Conservation (phyloP, 441 rosid species). For the Eutrema salsugineum region DNA sequence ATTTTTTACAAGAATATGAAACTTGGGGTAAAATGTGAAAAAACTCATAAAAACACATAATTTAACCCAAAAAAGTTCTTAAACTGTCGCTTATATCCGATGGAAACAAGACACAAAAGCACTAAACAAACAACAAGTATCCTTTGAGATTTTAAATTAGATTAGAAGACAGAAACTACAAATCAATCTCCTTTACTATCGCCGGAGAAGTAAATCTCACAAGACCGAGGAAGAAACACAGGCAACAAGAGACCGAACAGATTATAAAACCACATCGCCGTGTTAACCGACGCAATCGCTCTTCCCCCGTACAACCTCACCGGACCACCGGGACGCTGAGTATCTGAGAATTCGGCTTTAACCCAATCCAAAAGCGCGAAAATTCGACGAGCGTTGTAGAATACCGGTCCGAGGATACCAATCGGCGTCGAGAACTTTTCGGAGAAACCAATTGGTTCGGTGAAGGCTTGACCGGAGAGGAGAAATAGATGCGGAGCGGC, state of each 20-base stretch:
- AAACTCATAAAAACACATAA: too few relatives aligned
- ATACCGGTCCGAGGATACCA: slow-evolving; percentile 71
- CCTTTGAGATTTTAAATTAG: background rate
- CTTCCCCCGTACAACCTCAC: slow-evolving; percentile 58
- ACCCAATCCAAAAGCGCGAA: slow-evolving; percentile 68
- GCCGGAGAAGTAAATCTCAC: slow-evolving; percentile 55
- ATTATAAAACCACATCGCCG: slow-evolving; percentile 77
- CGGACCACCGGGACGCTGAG: slow-evolving; percentile 27
- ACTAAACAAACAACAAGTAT: background rate
- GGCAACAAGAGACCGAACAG: slow-evolving; percentile 82
- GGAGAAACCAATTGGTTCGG: slow-evolving; percentile 70
- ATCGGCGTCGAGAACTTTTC: slow-evolving; percentile 56
- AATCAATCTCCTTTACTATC: slow-evolving; percentile 28
- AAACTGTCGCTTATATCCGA: background rate
- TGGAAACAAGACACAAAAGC: background rate
- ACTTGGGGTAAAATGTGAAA: too few relatives aligned
- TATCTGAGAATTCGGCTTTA: slow-evolving; percentile 40
- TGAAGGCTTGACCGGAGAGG: slow-evolving; percentile 63
- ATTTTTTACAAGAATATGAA: too few relatives aligned
- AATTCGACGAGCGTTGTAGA: slow-evolving; percentile 65
- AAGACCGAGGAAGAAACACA: slow-evolving; percentile 72
- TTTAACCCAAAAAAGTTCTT: background rate
- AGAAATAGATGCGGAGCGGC: slow-evolving; percentile 82
- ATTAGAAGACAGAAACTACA: background rate
- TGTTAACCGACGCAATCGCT: slow-evolving; percentile 61